Conservation (phyloP, 169 alveolate genomes). For the Eimeria sp. region DNA sequence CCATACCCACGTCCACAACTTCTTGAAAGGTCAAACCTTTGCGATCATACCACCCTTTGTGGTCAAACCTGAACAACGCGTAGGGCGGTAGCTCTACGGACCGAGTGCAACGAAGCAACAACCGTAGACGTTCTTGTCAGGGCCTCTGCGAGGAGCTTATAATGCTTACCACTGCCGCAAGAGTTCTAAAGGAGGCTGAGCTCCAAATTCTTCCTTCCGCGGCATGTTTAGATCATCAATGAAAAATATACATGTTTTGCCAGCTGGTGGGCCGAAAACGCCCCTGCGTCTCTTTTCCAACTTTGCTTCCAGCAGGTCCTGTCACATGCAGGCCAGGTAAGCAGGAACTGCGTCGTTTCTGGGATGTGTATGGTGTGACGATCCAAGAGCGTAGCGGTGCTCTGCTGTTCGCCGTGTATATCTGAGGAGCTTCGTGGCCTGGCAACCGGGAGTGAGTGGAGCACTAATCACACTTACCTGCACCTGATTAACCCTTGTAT, state of each 20-base stretch:
- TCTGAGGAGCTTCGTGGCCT: background rate
- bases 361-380: slow-evolving; percentile 76
- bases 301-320: slow-evolving; percentile 95
- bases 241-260: slow-evolving; percentile 94
- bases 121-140: background rate
- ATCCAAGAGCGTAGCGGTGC: background rate
- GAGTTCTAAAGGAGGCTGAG: slow-evolving; percentile 97
- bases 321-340: slow-evolving; percentile 92
- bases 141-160: background rate
- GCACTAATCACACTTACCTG: slow-evolving; percentile 84
- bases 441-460: background rate
- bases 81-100: background rate
- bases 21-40: slow-evolving; percentile 92
- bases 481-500: slow-evolving; percentile 97
- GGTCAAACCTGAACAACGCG: slow-evolving; percentile 61
- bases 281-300: slow-evolving; percentile 94
- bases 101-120: background rate
- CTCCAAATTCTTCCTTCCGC: slow-evolving; percentile 96
- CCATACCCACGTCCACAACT: slow-evolving; percentile 91
- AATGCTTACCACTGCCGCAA: slow-evolving; percentile 94
- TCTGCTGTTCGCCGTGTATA: background rate
- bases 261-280: slow-evolving; percentile 95
- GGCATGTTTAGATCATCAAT: slow-evolving; percentile 98
- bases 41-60: slow-evolving; percentile 96
- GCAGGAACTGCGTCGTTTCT: slow-evolving; percentile 94